Percentiles rank a stretch among this genome's conserved stretches.
Evolutionary conservation across 2,329 filamentous ascomycete species (phyloP).

Genomic region (Paraconiothyrium brasiliense): DNA sequence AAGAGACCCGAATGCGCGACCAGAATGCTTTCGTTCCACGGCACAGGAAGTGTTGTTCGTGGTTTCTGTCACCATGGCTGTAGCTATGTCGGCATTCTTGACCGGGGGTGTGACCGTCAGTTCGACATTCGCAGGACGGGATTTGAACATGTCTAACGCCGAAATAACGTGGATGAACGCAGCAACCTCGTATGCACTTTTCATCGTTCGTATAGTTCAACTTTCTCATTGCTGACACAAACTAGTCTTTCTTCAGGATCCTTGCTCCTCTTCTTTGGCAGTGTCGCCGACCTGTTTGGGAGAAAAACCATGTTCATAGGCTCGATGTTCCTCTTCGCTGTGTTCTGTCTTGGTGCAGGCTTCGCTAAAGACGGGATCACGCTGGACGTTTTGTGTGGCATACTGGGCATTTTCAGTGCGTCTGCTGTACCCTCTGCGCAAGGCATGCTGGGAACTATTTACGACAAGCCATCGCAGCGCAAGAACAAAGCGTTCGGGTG

Average conservation of each 20-base stretch:
- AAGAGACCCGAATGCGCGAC: slow-evolving; percentile 52
- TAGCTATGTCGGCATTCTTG: slow-evolving; percentile 69
- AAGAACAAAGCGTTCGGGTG: slow-evolving; percentile 73
- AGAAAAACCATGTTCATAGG: slow-evolving; percentile 68
- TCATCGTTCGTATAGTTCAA: background rate
- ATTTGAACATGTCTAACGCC: slow-evolving; percentile 70
- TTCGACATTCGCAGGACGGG: slow-evolving; percentile 67
- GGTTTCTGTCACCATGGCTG: slow-evolving; percentile 72
- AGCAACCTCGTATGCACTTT: slow-evolving; percentile 61
- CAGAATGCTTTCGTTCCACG: slow-evolving; percentile 69
- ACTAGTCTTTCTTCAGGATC: slow-evolving; percentile 68
- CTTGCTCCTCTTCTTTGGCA: slow-evolving; percentile 73
- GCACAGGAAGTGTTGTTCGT: slow-evolving; percentile 72
- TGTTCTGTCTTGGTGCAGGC: slow-evolving; percentile 66
- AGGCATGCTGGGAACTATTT: slow-evolving; percentile 70
- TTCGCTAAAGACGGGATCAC: slow-evolving; percentile 68
- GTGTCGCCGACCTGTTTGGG: slow-evolving; percentile 73
- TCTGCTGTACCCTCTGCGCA: slow-evolving; percentile 71
- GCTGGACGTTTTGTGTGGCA: slow-evolving; percentile 70
- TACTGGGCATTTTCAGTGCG: slow-evolving; percentile 71
- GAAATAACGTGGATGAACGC: slow-evolving; percentile 75
- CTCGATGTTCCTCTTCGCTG: slow-evolving; percentile 67
- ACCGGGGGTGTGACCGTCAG: slow-evolving; percentile 69
- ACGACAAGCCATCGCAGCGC: slow-evolving; percentile 67
- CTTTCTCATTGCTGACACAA: slow-evolving; percentile 4